Evolutionary conservation across 192 early-diverging fungal genomes (phyloP).

Genomic region (Mortierella alpina): DNA sequence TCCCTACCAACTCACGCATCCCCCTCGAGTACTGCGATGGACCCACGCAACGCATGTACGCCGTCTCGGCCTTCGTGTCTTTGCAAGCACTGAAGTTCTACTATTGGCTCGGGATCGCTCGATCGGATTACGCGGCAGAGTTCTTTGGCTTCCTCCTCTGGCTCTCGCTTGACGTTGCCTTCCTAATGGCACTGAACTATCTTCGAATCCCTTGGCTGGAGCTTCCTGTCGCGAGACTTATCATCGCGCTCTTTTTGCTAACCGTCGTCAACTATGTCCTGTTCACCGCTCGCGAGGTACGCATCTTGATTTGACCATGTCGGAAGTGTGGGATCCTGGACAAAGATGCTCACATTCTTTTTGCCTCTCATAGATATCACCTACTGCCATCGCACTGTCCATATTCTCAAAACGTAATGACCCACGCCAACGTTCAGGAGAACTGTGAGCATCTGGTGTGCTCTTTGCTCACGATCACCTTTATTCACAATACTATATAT

Average conservation of each 20-base stretch:
- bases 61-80: slow-evolving; percentile 49
- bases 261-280: slow-evolving; percentile 46
- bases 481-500: neutral
- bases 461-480: neutral
- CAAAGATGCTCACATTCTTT: neutral
- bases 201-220: slow-evolving; percentile 63
- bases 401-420: slow-evolving; percentile 25
- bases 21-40: slow-evolving; percentile 50
- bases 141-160: slow-evolving; percentile 55
- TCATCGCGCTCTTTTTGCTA: slow-evolving; percentile 28
- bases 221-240: slow-evolving; percentile 41
- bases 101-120: slow-evolving; percentile 38
- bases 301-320: neutral
- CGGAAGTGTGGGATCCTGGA: too few relatives aligned
- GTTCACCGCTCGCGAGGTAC: slow-evolving; percentile 37
- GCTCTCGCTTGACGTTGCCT: slow-evolving; percentile 50
- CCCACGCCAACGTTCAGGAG: too few relatives aligned
- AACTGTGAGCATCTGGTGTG: neutral
- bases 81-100: slow-evolving; percentile 55
- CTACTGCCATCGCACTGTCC: slow-evolving; percentile 22
- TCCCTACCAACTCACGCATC: slow-evolving; percentile 37
- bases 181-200: slow-evolving; percentile 51
- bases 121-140: slow-evolving; percentile 48
- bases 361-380: slow-evolving; percentile 18
- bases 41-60: slow-evolving; percentile 57